Conservation (phyloP, 805 yeast genomes). For the Candida nemodendra region DNA sequence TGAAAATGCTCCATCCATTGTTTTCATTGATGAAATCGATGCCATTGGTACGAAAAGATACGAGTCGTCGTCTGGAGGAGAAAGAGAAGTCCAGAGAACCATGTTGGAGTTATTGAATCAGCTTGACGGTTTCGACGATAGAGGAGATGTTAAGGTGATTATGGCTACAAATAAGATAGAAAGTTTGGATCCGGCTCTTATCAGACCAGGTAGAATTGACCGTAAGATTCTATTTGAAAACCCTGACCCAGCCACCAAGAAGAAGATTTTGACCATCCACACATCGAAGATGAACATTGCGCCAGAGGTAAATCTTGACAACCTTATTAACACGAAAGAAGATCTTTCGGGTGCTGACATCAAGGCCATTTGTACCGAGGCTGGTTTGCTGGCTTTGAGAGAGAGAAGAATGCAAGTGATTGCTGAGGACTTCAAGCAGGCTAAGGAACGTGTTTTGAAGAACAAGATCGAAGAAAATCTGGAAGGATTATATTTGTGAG, state of each 20-base stretch:
- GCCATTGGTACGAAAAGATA: slow-evolving; percentile 99
- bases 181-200: slow-evolving; percentile 90
- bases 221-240: slow-evolving; percentile 94
- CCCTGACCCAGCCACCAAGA: slow-evolving; percentile 89
- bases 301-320: slow-evolving; percentile 85
- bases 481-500: slow-evolving; percentile 78
- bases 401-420: slow-evolving; percentile 98
- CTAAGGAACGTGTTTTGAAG: slow-evolving; percentile 93
- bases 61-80: slow-evolving; percentile 91
- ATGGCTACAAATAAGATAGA: slow-evolving; percentile 98
- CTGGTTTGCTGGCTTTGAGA: slow-evolving; percentile 91
- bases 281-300: slow-evolving; percentile 90
- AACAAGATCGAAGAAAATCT: slow-evolving; percentile 94
- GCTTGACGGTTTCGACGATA: slow-evolving; percentile 94
- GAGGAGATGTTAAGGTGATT: slow-evolving; percentile 95
- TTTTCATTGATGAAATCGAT: slow-evolving; percentile 96
- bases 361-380: slow-evolving; percentile 96
- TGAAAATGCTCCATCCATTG: slow-evolving; percentile 97
- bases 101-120: slow-evolving; percentile 95
- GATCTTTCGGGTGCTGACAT: slow-evolving; percentile 97
- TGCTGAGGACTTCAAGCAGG: slow-evolving; percentile 88
- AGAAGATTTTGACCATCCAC: slow-evolving; percentile 88
- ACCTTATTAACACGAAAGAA: slow-evolving; percentile 85
- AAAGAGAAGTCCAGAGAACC: slow-evolving; percentile 95
- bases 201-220: slow-evolving; percentile 97